These are phyloP conservation scores for Solanum hybrid DNA, from an alignment of 305 asterid genomes.

Conservation along the genomic window DNA sequence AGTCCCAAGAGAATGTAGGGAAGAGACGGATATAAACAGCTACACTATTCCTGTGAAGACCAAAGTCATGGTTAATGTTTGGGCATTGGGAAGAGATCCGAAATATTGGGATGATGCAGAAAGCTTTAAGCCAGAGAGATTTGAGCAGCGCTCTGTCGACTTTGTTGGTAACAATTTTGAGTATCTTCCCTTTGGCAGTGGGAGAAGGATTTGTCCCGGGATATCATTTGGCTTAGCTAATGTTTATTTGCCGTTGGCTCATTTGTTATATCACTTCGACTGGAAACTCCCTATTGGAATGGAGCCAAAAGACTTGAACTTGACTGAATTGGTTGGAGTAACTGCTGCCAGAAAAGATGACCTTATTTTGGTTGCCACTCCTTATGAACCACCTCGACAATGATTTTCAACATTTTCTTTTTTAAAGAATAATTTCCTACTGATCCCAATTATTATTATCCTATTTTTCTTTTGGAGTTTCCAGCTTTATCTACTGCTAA, in stretches of 20 bases:
- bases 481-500: too few relatives aligned
- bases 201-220: background rate
- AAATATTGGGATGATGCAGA: too few relatives aligned
- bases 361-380: background rate
- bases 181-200: background rate
- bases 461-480: too few relatives aligned
- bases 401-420: too few relatives aligned
- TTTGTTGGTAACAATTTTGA: background rate
- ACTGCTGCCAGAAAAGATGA: background rate
- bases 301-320: background rate
- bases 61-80: too few relatives aligned
- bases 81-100: too few relatives aligned
- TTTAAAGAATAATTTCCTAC: too few relatives aligned
- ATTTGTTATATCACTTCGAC: background rate
- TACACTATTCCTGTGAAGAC: too few relatives aligned
- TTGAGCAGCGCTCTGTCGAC: background rate
- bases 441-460: too few relatives aligned
- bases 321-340: background rate
- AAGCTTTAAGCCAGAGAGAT: too few relatives aligned
- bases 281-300: background rate
- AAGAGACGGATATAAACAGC: too few relatives aligned
- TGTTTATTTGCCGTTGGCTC: background rate
- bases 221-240: background rate
- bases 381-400: background rate
- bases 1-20: too few relatives aligned